Evolutionary conservation across 2,329 filamentous ascomycete species (phyloP).

Genomic region (Colletotrichum liriopes): DNA sequence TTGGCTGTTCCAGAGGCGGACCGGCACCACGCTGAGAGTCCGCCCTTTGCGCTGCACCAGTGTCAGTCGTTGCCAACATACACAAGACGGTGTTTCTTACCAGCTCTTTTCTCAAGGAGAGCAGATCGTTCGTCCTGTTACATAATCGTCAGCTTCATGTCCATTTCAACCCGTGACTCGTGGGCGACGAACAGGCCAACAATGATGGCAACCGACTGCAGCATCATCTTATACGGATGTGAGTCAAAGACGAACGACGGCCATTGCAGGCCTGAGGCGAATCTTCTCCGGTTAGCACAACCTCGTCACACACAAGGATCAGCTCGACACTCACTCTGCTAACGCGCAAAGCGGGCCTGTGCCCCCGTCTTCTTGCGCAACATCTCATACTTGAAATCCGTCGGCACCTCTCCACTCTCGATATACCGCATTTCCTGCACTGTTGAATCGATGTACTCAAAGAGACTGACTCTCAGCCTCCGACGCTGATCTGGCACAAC

Average conservation of each 20-base stretch:
- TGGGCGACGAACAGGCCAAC: conserved; percentile 32
- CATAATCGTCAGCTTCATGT: neutral
- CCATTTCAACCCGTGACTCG: too few relatives aligned
- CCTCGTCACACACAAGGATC: too few relatives aligned
- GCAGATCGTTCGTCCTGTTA: conserved; percentile 40
- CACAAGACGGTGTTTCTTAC: neutral
- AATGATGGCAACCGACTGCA: conserved; percentile 33
- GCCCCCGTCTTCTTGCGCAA: conserved; percentile 38
- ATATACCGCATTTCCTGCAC: conserved; percentile 28
- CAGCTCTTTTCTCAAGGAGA: conserved; percentile 39
- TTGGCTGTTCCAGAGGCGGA: conserved; percentile 27
- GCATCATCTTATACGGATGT: conserved; percentile 25
- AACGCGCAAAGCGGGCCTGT: conserved; percentile 35
- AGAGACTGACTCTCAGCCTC: conserved; percentile 24
- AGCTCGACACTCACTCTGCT: conserved; percentile 31
- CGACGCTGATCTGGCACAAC: conserved; percentile 22
- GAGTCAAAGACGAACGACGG: conserved; percentile 3
- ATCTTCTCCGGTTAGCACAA: conserved; percentile 31
- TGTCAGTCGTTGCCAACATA: conserved; percentile 12
- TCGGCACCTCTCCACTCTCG: conserved; percentile 34
- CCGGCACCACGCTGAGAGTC: conserved; percentile 34
- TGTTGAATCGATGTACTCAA: conserved; percentile 40
- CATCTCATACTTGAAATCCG: conserved; percentile 19
- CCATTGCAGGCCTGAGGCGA: conserved; percentile 25
- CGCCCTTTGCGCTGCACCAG: conserved; percentile 19